These are phyloP conservation scores for Lachancea nothofagi DNA, from an alignment of 805 yeast genomes.

Conservation along the genomic window DNA sequence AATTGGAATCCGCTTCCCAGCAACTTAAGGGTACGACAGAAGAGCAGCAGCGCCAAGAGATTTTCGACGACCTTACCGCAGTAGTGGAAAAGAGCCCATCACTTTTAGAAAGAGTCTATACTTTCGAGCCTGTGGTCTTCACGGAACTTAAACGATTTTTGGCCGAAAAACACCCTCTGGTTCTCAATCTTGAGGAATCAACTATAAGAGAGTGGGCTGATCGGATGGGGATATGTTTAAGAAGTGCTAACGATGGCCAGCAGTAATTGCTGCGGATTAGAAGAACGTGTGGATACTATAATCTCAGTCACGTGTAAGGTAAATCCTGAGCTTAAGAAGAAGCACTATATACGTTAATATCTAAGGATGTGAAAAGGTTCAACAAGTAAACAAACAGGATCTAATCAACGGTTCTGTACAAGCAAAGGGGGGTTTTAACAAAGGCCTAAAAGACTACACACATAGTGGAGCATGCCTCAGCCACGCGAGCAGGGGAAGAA, in stretches of 20 bases:
- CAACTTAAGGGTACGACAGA: constrained; percentile 13
- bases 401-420: too few relatives aligned
- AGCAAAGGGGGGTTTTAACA: too few relatives aligned
- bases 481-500: background rate
- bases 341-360: too few relatives aligned
- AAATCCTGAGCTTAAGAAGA: too few relatives aligned
- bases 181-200: constrained; percentile 24
- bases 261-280: too few relatives aligned
- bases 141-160: constrained; percentile 18
- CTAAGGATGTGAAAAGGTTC: too few relatives aligned
- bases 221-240: constrained; percentile 27
- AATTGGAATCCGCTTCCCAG: constrained; percentile 28
- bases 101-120: constrained; percentile 26
- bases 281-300: background rate
- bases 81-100: constrained; percentile 18
- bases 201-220: constrained; percentile 33
- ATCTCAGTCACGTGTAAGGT: too few relatives aligned
- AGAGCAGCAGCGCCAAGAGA: constrained; percentile 13
- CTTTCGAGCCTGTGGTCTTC: constrained; percentile 26
- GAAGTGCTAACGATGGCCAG: constrained; percentile 8
- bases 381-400: too few relatives aligned
- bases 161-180: constrained; percentile 23
- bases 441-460: too few relatives aligned
- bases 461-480: too few relatives aligned
- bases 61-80: constrained; percentile 21